Evolutionary conservation across 331 rosid genomes (phyloP).

Genomic region (Pyrus hybrid): DNA sequence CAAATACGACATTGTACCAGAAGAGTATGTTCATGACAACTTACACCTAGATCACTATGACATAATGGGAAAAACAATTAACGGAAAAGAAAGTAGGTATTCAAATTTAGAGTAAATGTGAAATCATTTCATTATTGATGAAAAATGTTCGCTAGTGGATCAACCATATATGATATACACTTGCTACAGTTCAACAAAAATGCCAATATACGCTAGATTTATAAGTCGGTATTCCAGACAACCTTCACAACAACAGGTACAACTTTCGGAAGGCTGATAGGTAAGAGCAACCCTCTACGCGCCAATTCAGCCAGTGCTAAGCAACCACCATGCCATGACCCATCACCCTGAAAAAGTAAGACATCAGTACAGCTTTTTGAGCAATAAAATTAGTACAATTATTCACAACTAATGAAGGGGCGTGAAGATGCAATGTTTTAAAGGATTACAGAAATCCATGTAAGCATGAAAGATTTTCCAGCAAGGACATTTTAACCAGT

Average conservation of each 20-base stretch:
- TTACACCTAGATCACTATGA: background rate
- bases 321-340: constrained; percentile 99
- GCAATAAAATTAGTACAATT: background rate
- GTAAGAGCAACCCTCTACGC: constrained; percentile 92
- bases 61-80: background rate
- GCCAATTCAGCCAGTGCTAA: constrained; percentile 97
- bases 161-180: background rate
- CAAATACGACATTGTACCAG: background rate
- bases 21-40: background rate
- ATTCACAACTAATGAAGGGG: background rate
- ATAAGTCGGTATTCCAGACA: constrained; percentile 1
- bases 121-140: background rate
- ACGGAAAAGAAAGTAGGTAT: background rate
- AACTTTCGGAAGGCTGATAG: constrained; percentile 70
- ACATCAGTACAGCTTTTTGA: constrained; percentile 8
- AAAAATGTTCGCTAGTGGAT: background rate
- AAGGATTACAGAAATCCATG: background rate
- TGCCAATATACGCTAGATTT: background rate
- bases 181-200: background rate
- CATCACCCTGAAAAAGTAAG: constrained; percentile 66
- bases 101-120: background rate
- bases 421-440: background rate
- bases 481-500: background rate
- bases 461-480: background rate
- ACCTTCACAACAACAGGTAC: constrained; percentile 95